Evolutionary conservation across 2,329 filamentous ascomycete species (phyloP).

Genomic region (Trichophaea hybrida): DNA sequence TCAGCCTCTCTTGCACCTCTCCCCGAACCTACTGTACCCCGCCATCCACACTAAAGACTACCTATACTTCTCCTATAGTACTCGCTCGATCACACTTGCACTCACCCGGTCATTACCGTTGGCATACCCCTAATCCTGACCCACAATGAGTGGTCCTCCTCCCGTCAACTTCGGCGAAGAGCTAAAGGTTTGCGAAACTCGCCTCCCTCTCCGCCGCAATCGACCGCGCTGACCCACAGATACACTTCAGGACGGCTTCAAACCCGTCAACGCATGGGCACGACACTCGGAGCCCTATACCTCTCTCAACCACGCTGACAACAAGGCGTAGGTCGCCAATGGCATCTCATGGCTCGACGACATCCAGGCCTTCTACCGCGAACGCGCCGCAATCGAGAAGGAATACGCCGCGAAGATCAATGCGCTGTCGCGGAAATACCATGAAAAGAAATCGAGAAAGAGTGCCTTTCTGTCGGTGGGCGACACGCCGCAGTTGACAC

Average conservation of each 20-base stretch:
- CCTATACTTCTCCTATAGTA: neutral
- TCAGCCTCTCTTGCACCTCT: neutral
- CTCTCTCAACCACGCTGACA: neutral
- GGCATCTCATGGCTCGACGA: constrained; percentile 94
- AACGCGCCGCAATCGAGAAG: constrained; percentile 86
- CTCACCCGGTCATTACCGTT: neutral
- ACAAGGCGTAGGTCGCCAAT: constrained; percentile 46
- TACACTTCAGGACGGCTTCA: constrained; percentile 74
- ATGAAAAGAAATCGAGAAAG: constrained; percentile 90
- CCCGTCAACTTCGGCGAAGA: constrained; percentile 66
- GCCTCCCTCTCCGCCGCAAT: constrained; percentile 1
- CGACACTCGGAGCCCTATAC: constrained; percentile 20
- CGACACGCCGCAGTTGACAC: constrained; percentile 82
- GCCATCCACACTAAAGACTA: neutral
- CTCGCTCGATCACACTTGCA: neutral
- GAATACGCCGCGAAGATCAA: constrained; percentile 86
- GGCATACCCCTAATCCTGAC: neutral
- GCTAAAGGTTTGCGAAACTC: constrained; percentile 56
- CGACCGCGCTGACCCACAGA: neutral
- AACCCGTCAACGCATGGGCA: constrained; percentile 81
- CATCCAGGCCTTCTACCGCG: constrained; percentile 92
- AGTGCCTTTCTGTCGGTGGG: constrained; percentile 78
- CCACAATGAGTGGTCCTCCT: neutral
- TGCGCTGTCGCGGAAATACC: constrained; percentile 85
- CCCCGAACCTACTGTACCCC: neutral